Evolutionary conservation across 805 yeast genomes (phyloP).

Genomic region (Lipomyces mesembrius): DNA sequence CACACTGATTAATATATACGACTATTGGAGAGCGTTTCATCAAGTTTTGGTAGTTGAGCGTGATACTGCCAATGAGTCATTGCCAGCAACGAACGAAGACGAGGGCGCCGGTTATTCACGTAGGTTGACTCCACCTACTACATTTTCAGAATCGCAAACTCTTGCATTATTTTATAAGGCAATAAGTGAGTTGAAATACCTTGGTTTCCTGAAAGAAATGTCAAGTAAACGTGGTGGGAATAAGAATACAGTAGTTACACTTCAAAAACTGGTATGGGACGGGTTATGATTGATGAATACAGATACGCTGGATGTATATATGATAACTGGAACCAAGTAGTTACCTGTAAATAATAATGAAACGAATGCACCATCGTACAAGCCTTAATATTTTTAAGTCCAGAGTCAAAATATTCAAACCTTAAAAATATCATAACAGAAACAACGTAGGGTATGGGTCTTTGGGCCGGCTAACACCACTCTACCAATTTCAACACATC

Average conservation of each 20-base stretch:
- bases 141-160: conserved; percentile 7
- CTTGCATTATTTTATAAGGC: conserved; percentile 31
- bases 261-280: conserved; percentile 34
- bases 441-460: no score
- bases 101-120: not conserved
- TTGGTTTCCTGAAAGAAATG: conserved; percentile 32
- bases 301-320: not conserved
- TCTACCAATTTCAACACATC: no score
- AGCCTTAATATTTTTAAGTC: no score
- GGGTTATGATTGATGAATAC: conserved; percentile 19
- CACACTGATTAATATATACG: conserved; percentile 28
- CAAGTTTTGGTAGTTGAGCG: not conserved
- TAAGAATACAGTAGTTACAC: conserved; percentile 18
- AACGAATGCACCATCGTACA: no score
- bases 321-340: no score
- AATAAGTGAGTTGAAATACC: conserved; percentile 29
- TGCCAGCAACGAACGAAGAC: not conserved
- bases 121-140: not conserved
- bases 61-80: not conserved
- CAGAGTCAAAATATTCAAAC: no score
- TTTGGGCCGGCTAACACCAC: no score
- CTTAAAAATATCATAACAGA: no score
- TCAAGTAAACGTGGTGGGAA: conserved; percentile 6
- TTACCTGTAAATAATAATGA: no score
- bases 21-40: conserved; percentile 35